These are phyloP conservation scores for Mariannaea sp. DNA, from an alignment of 2,329 filamentous ascomycete genomes.

Conservation along the genomic window DNA sequence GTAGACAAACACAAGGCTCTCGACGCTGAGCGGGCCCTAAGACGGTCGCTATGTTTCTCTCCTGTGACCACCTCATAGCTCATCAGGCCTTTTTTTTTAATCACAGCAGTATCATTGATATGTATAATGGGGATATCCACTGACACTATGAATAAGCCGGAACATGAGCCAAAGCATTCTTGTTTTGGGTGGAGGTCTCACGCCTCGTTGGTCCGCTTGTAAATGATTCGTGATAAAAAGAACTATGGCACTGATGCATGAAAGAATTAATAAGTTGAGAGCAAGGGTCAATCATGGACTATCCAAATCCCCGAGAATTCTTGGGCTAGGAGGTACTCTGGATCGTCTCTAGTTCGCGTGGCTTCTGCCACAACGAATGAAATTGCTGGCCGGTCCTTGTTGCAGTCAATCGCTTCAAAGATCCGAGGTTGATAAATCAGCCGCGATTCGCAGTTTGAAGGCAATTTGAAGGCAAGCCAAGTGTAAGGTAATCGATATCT, in stretches of 20 bases:
- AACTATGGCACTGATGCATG: conserved; percentile 6
- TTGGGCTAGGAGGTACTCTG: too few relatives aligned
- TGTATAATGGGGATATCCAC: too few relatives aligned
- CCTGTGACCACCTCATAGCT: too few relatives aligned
- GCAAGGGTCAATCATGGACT: too few relatives aligned
- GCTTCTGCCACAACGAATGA: neutral
- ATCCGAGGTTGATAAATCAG: neutral
- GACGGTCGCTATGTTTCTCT: neutral
- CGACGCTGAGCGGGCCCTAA: conserved; percentile 3
- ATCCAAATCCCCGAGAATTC: too few relatives aligned
- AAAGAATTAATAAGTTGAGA: neutral
- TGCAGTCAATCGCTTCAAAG: neutral
- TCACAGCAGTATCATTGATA: too few relatives aligned
- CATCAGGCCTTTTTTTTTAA: too few relatives aligned
- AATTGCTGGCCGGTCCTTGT: too few relatives aligned
- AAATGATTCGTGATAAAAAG: conserved; percentile 3
- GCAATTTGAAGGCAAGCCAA: conserved; percentile 8
- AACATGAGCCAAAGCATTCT: conserved; percentile 16
- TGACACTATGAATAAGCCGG: conserved; percentile 10
- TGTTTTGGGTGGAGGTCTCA: conserved; percentile 17
- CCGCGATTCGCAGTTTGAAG: conserved; percentile 8
- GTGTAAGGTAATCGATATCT: neutral
- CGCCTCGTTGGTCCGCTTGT: conserved; percentile 8
- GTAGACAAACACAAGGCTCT: too few relatives aligned
- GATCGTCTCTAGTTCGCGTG: neutral